phyloP scores from a whole-genome alignment of 768 basidiomycete species.

The Russula sp. region DNA sequence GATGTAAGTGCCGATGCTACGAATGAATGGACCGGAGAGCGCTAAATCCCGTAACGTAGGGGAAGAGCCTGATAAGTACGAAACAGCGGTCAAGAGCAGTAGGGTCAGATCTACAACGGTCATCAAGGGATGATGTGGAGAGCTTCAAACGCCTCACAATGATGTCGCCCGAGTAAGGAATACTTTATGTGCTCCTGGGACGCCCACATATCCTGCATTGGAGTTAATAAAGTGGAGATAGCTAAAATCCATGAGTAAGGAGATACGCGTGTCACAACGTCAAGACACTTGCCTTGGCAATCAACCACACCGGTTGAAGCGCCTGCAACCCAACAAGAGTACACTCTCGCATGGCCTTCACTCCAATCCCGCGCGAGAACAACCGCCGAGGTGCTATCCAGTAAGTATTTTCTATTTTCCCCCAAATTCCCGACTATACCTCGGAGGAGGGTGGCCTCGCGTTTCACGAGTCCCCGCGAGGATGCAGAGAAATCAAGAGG shows the following conservation, averaged over 20 bases:
- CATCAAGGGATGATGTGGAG: neutral
- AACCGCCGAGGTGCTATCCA: constrained; percentile 45
- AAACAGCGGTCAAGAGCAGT: constrained; percentile 58
- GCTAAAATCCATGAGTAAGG: constrained; percentile 26
- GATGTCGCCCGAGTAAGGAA: constrained; percentile 68
- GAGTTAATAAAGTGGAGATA: constrained; percentile 46
- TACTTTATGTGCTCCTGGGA: constrained; percentile 73
- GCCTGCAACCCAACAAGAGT: constrained; percentile 65
- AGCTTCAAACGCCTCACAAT: constrained; percentile 45
- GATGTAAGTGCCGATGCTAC: constrained; percentile 68
- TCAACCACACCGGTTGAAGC: constrained; percentile 33
- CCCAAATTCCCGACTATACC: constrained; percentile 47
- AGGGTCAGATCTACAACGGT: constrained; percentile 57
- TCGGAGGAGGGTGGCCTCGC: constrained; percentile 49
- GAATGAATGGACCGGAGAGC: constrained; percentile 56
- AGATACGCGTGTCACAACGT: neutral
- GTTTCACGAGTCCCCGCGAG: constrained; percentile 42
- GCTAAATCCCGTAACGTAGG: constrained; percentile 41
- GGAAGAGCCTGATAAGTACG: constrained; percentile 52
- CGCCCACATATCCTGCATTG: constrained; percentile 62
- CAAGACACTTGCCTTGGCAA: constrained; percentile 29
- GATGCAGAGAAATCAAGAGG: constrained; percentile 31
- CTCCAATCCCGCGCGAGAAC: constrained; percentile 55
- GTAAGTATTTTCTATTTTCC: constrained; percentile 43
- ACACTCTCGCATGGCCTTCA: constrained; percentile 51